Percentiles rank a stretch among this genome's conserved stretches.
Conservation (phyloP, 768 basidiomycete genomes). For the Fomitopsis serialis region DNA sequence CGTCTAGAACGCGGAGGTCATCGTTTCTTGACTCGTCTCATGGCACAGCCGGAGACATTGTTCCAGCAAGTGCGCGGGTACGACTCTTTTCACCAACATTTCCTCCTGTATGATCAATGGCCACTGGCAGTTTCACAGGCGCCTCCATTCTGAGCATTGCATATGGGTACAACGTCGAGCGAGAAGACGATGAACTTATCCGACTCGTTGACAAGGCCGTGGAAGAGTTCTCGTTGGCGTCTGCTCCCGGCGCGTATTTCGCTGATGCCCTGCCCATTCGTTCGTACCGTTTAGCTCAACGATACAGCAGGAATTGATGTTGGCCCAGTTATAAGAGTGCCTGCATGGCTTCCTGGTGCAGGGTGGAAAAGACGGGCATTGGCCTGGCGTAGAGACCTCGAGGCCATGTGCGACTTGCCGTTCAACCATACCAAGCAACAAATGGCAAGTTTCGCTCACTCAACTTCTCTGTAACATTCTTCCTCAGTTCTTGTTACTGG, state of each 20-base stretch:
- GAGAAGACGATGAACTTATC: slow-evolving; percentile 20
- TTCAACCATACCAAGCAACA: slow-evolving; percentile 26
- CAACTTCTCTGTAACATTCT: neutral
- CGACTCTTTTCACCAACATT: slow-evolving; percentile 4
- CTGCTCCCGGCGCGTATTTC: slow-evolving; percentile 30
- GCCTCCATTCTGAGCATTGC: slow-evolving; percentile 22
- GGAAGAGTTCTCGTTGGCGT: slow-evolving; percentile 16
- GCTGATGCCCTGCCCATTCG: slow-evolving; percentile 27
- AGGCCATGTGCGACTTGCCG: slow-evolving; percentile 20
- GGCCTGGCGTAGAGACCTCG: slow-evolving; percentile 16
- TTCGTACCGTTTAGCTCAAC: slow-evolving; percentile 11
- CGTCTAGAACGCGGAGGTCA: slow-evolving; percentile 38
- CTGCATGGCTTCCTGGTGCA: slow-evolving; percentile 36
- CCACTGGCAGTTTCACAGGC: slow-evolving; percentile 18
- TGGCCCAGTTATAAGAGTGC: slow-evolving; percentile 28
- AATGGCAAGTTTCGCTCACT: slow-evolving; percentile 19
- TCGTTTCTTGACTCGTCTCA: slow-evolving; percentile 37
- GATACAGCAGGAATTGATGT: neutral
- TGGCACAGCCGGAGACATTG: slow-evolving; percentile 32
- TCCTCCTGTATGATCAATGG: neutral
- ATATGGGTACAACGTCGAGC: slow-evolving; percentile 23
- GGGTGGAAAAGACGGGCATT: slow-evolving; percentile 28
- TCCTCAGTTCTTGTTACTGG: neutral
- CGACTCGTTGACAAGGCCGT: slow-evolving; percentile 20
- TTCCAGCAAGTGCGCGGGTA: slow-evolving; percentile 36